Base-by-base conservation (phyloP, 176 grass and related monocot genomes). In the Eleusine indica region DNA sequence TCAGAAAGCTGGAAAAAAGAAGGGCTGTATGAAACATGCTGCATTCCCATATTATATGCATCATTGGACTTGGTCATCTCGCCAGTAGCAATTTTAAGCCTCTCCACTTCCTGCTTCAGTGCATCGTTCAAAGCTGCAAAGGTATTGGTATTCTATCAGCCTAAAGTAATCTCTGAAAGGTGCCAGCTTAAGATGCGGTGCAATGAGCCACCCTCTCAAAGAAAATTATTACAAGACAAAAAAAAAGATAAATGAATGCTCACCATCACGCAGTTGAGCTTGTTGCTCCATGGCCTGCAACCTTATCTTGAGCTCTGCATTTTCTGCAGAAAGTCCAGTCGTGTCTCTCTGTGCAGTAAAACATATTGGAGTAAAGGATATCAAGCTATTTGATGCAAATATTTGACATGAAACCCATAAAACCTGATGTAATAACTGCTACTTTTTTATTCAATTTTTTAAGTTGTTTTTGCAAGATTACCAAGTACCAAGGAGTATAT, bases 211-310 rank as follows among this genome's bases (percentile, higher is more conserved):
- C 66, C 48, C 46, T 73, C 41, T 39, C 4, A 71, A 68, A 71
- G 11, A 58, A 60, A 72, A 1, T 40, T 61, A 53, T 70, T 53
- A 4, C 54, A 57, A 10, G 22, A 60, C 75, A 79, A 83, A 51
- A 58, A 80, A 47, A 56, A 72, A 16, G 60, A 71, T 52, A 21
- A 71, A 75, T 61, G 38, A 54, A 61, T 71, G 16, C 81, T 86
- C 77, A 94, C 95, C 95, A 75, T 94, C 91, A 83, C 79, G 84
- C 63, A 97, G 13, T 78, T 94, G 92, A 68, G 95, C 92, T 48
- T 97, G 95, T 37, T 94, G 95, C 71, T 90, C 90, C 88, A 97
- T 94, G 75, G 95, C 92, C 78, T 97, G 90, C 65, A 97, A 91
- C 40, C 86, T 90, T 87, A 97, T 82, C 81, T 89, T 97, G 61